These are phyloP conservation scores for Immersiella caudata DNA, from an alignment of 495 filamentous ascomycete species.

Conservation along the genomic window DNA sequence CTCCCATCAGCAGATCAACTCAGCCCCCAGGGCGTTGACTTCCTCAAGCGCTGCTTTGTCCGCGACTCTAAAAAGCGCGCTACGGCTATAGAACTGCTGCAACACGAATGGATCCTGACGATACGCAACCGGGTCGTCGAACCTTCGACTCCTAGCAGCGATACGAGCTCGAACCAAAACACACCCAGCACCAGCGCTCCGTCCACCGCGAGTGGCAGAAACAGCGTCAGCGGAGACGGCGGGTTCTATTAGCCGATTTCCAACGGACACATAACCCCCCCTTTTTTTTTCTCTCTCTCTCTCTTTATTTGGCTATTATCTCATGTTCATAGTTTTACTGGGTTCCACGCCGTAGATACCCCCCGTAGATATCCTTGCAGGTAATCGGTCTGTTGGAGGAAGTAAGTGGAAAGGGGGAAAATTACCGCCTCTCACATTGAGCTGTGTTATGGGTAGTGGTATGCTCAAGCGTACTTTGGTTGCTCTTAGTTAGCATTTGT, in stretches of 20 bases:
- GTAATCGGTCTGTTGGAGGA: not conserved
- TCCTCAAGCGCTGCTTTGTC: slow-evolving; percentile 83
- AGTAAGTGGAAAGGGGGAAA: not conserved
- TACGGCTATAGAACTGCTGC: slow-evolving; percentile 84
- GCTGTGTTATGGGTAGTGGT: not conserved
- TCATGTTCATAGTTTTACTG: not conserved
- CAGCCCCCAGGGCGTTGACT: slow-evolving; percentile 81
- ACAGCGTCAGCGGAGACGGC: slow-evolving; percentile 1
- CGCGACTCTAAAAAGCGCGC: slow-evolving; percentile 78
- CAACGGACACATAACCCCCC: not conserved
- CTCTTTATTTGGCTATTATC: not conserved
- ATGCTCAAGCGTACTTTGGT: too few relatives aligned
- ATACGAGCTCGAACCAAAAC: slow-evolving; percentile 42
- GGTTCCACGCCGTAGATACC: slow-evolving; percentile 4
- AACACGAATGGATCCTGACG: slow-evolving; percentile 91
- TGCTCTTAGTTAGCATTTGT: too few relatives aligned
- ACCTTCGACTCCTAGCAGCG: slow-evolving; percentile 56
- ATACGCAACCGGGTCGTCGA: slow-evolving; percentile 60
- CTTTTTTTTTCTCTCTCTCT: not conserved
- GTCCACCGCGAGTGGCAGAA: slow-evolving; percentile 10
- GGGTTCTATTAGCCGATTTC: slow-evolving; percentile 13
- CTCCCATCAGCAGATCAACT: slow-evolving; percentile 83
- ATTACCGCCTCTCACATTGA: not conserved
- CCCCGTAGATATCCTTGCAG: slow-evolving; percentile 12
- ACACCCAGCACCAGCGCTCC: slow-evolving; percentile 32